Evolutionary conservation across 306 rosid species (phyloP).

Genomic region (Rosa chinensis): DNA sequence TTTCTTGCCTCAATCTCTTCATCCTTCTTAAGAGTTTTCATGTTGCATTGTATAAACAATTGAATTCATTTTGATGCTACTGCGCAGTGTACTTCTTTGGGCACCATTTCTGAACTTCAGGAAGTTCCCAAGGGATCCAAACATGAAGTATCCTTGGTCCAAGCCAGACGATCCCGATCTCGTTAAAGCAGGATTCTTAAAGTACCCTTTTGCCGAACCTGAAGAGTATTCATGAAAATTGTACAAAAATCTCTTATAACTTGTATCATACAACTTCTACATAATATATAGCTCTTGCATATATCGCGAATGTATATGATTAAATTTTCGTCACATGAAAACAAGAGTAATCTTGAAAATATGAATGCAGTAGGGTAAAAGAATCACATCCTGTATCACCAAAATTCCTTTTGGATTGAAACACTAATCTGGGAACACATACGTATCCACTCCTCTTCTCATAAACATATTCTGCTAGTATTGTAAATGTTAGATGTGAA

Average conservation of each 20-base stretch:
- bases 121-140: constrained; percentile 85
- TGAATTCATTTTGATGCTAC: background rate
- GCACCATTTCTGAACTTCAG: constrained; percentile 96
- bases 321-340: background rate
- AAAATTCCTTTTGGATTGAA: constrained; percentile 39
- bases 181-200: constrained; percentile 46
- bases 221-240: constrained; percentile 57
- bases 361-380: background rate
- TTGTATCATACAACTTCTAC: background rate
- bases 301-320: background rate
- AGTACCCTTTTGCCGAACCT: constrained; percentile 72
- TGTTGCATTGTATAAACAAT: background rate
- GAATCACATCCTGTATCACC: constrained; percentile 16
- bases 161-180: constrained; percentile 64
- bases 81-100: constrained; percentile 75
- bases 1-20: background rate
- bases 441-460: constrained; percentile 43
- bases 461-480: constrained; percentile 36
- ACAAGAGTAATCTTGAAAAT: background rate
- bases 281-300: background rate
- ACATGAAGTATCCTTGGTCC: constrained; percentile 85
- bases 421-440: constrained; percentile 44
- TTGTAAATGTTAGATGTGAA: constrained; percentile 36
- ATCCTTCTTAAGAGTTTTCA: background rate
- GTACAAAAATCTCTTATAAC: background rate